A percentile compares a stretch with the other conserved stretches of the same genome.
These are phyloP conservation scores for Neofusicoccum sp. DNA, from an alignment of 2,329 filamentous ascomycete species.

Conservation along the genomic window DNA sequence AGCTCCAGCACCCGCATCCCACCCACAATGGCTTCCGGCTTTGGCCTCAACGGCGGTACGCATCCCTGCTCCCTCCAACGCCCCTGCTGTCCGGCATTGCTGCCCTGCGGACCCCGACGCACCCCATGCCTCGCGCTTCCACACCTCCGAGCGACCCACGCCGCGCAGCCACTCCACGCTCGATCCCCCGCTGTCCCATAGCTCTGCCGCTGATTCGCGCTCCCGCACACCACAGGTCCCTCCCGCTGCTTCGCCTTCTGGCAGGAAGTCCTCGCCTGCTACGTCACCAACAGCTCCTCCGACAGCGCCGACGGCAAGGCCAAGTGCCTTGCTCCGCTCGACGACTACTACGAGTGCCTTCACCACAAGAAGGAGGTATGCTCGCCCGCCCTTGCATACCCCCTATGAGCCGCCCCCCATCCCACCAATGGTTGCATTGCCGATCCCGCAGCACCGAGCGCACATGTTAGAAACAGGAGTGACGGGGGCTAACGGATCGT, in stretches of 20 bases:
- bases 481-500: neutral
- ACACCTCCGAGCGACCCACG: neutral
- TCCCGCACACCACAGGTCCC: conserved; percentile 49
- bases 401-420: neutral
- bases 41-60: conserved; percentile 76
- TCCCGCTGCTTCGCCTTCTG: conserved; percentile 97
- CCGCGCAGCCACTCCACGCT: conserved; percentile 3
- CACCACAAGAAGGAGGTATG: conserved; percentile 98
- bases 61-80: conserved; percentile 22
- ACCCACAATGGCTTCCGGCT: conserved; percentile 72
- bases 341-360: conserved; percentile 98
- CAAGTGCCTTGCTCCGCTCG: conserved; percentile 80
- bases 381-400: conserved; percentile 21
- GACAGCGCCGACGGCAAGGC: conserved; percentile 89
- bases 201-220: neutral
- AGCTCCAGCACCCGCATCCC: conserved; percentile 1
- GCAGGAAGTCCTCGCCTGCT: conserved; percentile 98
- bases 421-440: neutral
- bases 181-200: neutral
- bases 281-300: conserved; percentile 81
- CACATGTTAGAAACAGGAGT: neutral
- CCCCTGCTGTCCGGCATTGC: neutral
- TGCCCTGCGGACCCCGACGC: neutral
- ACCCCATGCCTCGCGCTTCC: conserved; percentile 22
- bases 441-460: neutral